Evolutionary conservation across 2,329 filamentous ascomycete species (phyloP), one percentile per base, ranked within the genome.

Genomic region (Cladophialophora carrionii): DNA sequence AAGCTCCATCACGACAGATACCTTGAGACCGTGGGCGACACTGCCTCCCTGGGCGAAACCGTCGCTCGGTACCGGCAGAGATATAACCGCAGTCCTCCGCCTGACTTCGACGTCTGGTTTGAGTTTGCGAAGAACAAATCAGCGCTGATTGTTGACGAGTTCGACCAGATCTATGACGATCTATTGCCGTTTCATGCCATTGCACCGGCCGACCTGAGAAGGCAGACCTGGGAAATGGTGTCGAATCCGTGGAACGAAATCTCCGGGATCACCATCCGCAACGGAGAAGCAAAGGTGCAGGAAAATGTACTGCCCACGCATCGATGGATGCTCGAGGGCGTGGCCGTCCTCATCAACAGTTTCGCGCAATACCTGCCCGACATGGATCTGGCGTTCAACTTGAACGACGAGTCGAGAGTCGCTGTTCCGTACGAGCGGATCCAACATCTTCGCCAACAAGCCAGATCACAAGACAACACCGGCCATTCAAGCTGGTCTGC

Each of bases 301-400:
- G 76, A 80, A 8, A 81, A 83, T 29, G 82, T 86, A 9, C 77
- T 80, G 60, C 81, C 81, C 0, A 84, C 84, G 3, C 84, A 87
- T 73, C 77, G 79, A 20, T 86, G 84, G 84, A 85, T 87, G 82
- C 77, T 87, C 8, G 79, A 84, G 34, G 84, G 84, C 26, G 77
- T 84, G 1, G 76, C 80, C 0, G 71, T 77, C 6, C 84, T 88
- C 78, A 84, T 88, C 34, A 77, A 79, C 41, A 78, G 80, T 1
- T 86, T 87, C 68, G 78, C 79, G 1, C 72, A 83, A 62, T 78
- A 80, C 68, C 77, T 88, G 32, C 86, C 86, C 0, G 85, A 88
- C 65, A 88, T 88, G 85, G 85, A 87, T 70, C 73, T 88, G 43
- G 84, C 83, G 0, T 83, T 88, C 75, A 88, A 88, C 66, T 72